A percentile compares a stretch with the other conserved stretches of the same genome.
phyloP scores from a whole-genome alignment of 2,329 filamentous ascomycete genomes.

The Harringtonia aguacate region DNA sequence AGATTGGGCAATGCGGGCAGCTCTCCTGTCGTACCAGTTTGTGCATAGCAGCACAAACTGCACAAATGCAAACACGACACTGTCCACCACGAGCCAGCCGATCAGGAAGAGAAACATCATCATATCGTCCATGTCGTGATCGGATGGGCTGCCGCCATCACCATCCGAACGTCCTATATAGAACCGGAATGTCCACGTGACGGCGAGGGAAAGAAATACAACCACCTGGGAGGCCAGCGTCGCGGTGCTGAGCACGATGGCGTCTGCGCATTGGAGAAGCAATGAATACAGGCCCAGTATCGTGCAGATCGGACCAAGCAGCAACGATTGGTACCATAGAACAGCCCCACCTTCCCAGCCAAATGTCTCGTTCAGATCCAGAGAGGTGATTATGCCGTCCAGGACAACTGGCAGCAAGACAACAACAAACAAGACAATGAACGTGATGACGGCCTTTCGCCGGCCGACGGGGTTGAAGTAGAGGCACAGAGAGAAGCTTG shows the following conservation, averaged over 20 bases:
- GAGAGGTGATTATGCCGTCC: not conserved
- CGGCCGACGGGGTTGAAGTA: not conserved
- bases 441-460: not conserved
- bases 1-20: not conserved
- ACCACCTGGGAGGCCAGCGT: not conserved
- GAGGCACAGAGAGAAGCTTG: not conserved
- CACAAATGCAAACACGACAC: not conserved
- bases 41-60: not conserved
- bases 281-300: not conserved
- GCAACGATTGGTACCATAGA: not conserved
- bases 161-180: no score
- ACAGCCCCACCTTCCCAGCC: not conserved
- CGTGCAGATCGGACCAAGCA: not conserved
- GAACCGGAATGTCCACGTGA: not conserved
- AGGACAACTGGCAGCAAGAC: not conserved
- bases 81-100: not conserved
- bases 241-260: not conserved
- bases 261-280: not conserved
- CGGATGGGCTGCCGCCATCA: no score
- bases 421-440: not conserved
- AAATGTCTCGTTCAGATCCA: not conserved
- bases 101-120: not conserved
- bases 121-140: no score
- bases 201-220: not conserved
- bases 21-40: not conserved